These are phyloP conservation scores for Rhizophagus sp. DNA, from an alignment of 192 early-diverging fungal species.

Conservation along the genomic window DNA sequence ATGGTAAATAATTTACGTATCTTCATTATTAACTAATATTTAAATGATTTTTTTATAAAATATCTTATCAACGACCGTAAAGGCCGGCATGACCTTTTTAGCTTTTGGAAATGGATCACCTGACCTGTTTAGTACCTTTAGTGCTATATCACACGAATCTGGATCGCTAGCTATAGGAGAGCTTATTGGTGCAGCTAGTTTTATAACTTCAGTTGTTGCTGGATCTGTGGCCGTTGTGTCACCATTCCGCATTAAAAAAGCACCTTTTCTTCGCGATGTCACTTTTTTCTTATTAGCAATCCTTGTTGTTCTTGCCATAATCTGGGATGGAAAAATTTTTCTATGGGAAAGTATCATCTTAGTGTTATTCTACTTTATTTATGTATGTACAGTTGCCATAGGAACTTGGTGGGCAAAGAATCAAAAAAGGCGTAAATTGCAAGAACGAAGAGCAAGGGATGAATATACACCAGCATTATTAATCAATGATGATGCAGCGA, in stretches of 20 bases:
- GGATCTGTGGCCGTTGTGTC: conserved; percentile 79
- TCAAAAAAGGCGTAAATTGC: conserved; percentile 38
- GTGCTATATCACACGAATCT: conserved; percentile 66
- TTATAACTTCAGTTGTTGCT: conserved; percentile 82
- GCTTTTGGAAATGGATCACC: conserved; percentile 91
- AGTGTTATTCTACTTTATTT: conserved; percentile 59
- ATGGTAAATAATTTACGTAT: conserved; percentile 49
- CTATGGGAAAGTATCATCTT: conserved; percentile 55
- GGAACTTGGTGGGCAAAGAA: conserved; percentile 54
- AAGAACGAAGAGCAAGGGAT: conserved; percentile 48
- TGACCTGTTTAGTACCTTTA: conserved; percentile 89
- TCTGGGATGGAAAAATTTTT: conserved; percentile 57
- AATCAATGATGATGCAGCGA: background rate
- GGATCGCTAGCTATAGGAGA: conserved; percentile 87
- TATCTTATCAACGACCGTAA: conserved; percentile 1
- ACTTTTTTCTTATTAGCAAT: conserved; percentile 72
- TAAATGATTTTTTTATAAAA: background rate
- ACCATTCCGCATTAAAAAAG: conserved; percentile 69
- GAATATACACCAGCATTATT: conserved; percentile 39
- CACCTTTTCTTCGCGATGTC: conserved; percentile 80
- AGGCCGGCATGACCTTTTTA: conserved; percentile 76
- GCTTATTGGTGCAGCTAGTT: conserved; percentile 84
- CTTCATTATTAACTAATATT: background rate
- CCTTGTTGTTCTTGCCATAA: conserved; percentile 51
- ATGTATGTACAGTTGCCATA: conserved; percentile 61